Evolutionary conservation across 805 yeast genomes (phyloP), one percentile per base, ranked within the genome.

Genomic region (Saccharomyces paradoxus): DNA sequence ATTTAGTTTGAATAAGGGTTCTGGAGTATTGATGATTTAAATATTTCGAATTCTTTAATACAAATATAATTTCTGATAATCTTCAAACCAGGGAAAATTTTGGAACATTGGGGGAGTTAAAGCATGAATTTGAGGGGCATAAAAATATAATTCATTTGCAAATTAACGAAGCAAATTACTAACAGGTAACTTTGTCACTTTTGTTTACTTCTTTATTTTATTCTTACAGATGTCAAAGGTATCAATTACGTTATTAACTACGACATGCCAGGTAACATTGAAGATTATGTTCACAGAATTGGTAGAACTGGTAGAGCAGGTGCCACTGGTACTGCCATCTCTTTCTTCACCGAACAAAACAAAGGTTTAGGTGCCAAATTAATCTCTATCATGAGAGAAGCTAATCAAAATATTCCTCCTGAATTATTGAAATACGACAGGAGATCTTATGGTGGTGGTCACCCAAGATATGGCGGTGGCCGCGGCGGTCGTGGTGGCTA

Each of bases 241-340:
- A 89, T 94, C 71, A 86, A 91, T 65, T 84, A 78, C 67, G 99
- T 94, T 58, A 81, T 94, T 72, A 94, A 94, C 83, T 89, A 81
- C 69, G 98, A 92, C 74, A 92, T 92, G 91, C 98, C 99, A 69
- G 90, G 89, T 74, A 92, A 92, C 77, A 89, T 91, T 70, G 99
- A 94, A 80, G 98, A 94, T 77, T 92, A 92, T 73, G 97, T 92
- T 41, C 98, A 92, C 71, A 82, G 98, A 74, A 92, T 92, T 62
- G 98, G 98, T 58, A 87, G 98, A 78, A 92, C 98, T 8, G 98
- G 97, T 58, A 84, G 98, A 75, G 99, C 98, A 14, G 98, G 98
- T 46, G 88, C 86, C 72, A 79, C 90, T 1, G 99, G 99, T 67
- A 82, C 83, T 59, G 96, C 99, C 14, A 95, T 91, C 69, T 92